Evolutionary conservation across 805 yeast genomes (phyloP).

Genomic region (Wickerhamomyces rabaulensis): DNA sequence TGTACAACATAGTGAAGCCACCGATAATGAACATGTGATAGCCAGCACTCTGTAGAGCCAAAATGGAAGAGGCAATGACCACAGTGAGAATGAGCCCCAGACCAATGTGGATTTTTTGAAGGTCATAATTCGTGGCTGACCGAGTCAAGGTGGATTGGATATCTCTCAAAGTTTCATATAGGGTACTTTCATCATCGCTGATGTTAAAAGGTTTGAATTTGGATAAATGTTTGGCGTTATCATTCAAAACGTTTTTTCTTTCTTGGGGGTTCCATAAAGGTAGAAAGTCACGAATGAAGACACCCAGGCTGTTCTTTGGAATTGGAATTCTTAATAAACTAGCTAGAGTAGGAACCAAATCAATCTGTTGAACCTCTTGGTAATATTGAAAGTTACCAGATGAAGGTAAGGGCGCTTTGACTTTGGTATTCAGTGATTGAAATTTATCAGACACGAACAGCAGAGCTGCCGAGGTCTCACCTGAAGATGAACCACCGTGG

Average conservation of each 20-base stretch:
- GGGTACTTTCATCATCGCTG: slow-evolving; percentile 8
- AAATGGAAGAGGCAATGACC: slow-evolving; percentile 5
- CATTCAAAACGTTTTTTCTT: slow-evolving; percentile 33
- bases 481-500: slow-evolving; percentile 92
- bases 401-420: slow-evolving; percentile 16
- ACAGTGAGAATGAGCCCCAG: slow-evolving; percentile 18
- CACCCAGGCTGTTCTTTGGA: slow-evolving; percentile 86
- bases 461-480: slow-evolving; percentile 88
- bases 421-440: slow-evolving; percentile 9
- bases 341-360: slow-evolving; percentile 82
- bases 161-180: slow-evolving; percentile 11
- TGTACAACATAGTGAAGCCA: slow-evolving; percentile 32
- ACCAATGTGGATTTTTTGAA: slow-evolving; percentile 37
- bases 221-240: slow-evolving; percentile 55
- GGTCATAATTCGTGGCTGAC: slow-evolving; percentile 70
- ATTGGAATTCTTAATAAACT: slow-evolving; percentile 76
- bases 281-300: slow-evolving; percentile 54
- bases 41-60: slow-evolving; percentile 5
- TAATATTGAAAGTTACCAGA: slow-evolving; percentile 49
- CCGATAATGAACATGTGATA: slow-evolving; percentile 10
- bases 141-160: slow-evolving; percentile 49
- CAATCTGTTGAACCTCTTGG: slow-evolving; percentile 61
- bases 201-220: slow-evolving; percentile 37
- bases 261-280: slow-evolving; percentile 40
- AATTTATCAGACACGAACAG: slow-evolving; percentile 63